Conservation (phyloP, 192 early-diverging fungal genomes). For the Coemansia sp. region DNA sequence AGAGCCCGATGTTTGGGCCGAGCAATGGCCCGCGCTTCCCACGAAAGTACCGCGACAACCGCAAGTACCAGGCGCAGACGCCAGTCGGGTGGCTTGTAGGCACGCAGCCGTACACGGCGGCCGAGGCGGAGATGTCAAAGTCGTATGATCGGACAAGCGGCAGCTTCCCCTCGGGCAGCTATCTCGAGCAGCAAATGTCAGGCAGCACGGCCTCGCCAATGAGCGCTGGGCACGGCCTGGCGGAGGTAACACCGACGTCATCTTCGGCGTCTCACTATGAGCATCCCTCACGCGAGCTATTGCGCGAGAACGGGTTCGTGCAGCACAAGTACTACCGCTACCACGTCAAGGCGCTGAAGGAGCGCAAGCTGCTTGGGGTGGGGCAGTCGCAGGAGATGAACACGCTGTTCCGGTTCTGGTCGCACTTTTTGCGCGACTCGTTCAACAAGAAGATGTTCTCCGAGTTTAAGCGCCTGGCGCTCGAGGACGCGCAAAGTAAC, state of each 20-base stretch:
- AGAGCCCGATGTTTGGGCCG: constrained; percentile 53
- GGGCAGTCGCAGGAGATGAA: constrained; percentile 97
- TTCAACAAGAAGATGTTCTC: constrained; percentile 92
- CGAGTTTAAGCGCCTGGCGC: constrained; percentile 87
- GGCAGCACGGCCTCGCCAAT: constrained; percentile 21
- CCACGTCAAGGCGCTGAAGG: constrained; percentile 87
- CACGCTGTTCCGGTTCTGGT: constrained; percentile 97
- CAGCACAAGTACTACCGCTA: constrained; percentile 97
- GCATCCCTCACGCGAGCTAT: constrained; percentile 90
- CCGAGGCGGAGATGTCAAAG: constrained; percentile 54
- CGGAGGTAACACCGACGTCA: neutral
- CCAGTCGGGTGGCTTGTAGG: constrained; percentile 75
- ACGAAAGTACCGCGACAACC: constrained; percentile 58
- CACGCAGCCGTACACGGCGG: constrained; percentile 63
- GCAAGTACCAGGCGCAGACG: constrained; percentile 67
- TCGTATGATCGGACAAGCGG: constrained; percentile 52
- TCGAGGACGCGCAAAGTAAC: constrained; percentile 81
- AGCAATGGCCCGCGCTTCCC: constrained; percentile 47
- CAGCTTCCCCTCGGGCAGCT: constrained; percentile 38
- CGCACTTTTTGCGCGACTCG: constrained; percentile 94
- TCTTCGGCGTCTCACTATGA: constrained; percentile 40
- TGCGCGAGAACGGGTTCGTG: constrained; percentile 96
- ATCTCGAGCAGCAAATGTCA: constrained; percentile 28
- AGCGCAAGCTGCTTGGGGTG: constrained; percentile 85
- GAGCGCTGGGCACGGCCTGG: neutral